Base-by-base conservation (phyloP, 2,329 filamentous ascomycete species). In the Dactylellina cionopaga region DNA sequence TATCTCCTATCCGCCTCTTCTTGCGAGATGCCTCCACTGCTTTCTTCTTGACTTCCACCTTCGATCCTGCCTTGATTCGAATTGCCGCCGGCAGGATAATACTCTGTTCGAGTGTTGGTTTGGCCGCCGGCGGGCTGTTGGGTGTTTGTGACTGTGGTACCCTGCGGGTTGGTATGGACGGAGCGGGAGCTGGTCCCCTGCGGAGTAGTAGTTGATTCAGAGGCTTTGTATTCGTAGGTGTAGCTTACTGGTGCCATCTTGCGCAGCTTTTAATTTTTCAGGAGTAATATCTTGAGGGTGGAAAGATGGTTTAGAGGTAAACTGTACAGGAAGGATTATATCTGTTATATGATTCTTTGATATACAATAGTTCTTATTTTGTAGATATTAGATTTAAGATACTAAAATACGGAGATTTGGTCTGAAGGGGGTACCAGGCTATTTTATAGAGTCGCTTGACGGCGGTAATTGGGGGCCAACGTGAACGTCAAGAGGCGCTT, bases 1-100 rank as follows among this genome's bases (percentile, higher is more conserved):
- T 74, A 66, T 25, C 54, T 46, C 33, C 62, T 56, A 22, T 74
- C 69, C 1, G 60, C 55, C 17, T 74, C 69, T n/a, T 68, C 69
- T 17, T 15, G 25, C 1, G 68, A 52, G n/a, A 71, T 24, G 2
- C 10, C 13, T 6, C 15, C 37, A 24, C 25, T 37, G 27, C 39
- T n/a, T n/a, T n/a, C n/a, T n/a, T n/a, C n/a, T n/a, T n/a, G n/a
- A n/a, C n/a, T n/a, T n/a, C n/a, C 22, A 39, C 24, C 25, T 37
- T 37, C 31, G 22, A 55, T 55, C 13, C 29, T 11, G 7, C 46
- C 25, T 29, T 51, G 46, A 15, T 13, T 29, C 11, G 25, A 31
- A 17, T 27, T 54, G 5, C 15, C 24, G 29, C 17, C 44, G 29
- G 52, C 35, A 10, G 68, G 52, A 31, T 54, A 60, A 27, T 65